Evolutionary conservation across 2,329 filamentous ascomycete genomes (phyloP), one percentile per base, ranked within the genome.

Genomic region (Chalaropsis thielavioides): DNA sequence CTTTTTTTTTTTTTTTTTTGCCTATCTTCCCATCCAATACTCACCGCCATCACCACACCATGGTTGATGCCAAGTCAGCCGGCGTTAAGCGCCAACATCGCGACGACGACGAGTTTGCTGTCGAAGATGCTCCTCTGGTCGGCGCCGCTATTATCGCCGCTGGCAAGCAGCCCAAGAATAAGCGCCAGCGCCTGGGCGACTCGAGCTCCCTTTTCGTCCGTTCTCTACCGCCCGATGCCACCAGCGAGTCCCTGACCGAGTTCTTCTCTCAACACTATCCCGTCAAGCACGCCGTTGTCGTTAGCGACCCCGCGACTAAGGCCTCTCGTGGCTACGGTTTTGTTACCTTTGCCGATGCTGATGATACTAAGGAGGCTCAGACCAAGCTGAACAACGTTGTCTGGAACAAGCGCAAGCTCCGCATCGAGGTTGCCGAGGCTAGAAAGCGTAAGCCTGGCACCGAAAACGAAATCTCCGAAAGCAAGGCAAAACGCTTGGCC

Each of bases 251-350:
- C 63, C 80, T 99, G 68, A 89, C 91, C 67, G 86, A 90, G 67
- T 87, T 92, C 75, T 99, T 99, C 76, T 97, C 94, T 6, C 85
- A 96, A 74, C 88, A 91, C 67, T 97, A 90, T 71, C 92, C 95
- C 7, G 84, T 99, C 73, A 97, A 96, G 75, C 92, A 97, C 75
- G 92, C 94, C 63, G 89, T 88, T n/a, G 91, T 95, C 3, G 91
- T 99, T 46, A 77, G 87, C 65, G 92, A 99, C 73, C 85, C 88
- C 17, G 80, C 85, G 69, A 95, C 92, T 1, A 96, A 96, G 72
- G 79, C 86, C 70, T 96, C 90, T 15, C 88, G 90, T 72, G 92
- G 94, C 19, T 99, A 91, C 74, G 94, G 94, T 63, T 99, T 99
- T 75, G 92, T 99, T 66, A 97, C 94, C 1, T 94, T 99, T 71